Evolutionary conservation across 2,329 filamentous ascomycete species (phyloP).

Genomic region (Drechmeria coniospora): DNA sequence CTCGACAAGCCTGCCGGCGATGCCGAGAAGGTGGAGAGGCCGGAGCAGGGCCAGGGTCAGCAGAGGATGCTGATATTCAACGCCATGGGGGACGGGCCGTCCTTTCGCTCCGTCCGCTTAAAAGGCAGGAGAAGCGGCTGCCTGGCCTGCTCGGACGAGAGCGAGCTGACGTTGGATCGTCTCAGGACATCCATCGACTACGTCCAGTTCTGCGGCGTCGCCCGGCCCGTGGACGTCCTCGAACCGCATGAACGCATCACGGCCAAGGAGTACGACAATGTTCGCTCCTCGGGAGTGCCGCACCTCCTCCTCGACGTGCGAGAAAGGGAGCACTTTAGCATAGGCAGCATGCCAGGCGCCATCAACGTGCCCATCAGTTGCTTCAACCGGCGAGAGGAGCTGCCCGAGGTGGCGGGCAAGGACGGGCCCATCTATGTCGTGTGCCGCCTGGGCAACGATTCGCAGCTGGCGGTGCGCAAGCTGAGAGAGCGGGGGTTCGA

Average conservation of each 20-base stretch:
- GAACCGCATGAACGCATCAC: slow-evolving; percentile 51
- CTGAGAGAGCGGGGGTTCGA: slow-evolving; percentile 47
- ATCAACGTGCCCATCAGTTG: slow-evolving; percentile 49
- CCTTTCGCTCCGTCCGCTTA: slow-evolving; percentile 63
- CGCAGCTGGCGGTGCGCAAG: slow-evolving; percentile 51
- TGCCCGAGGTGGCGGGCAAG: background rate
- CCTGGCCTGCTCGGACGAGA: slow-evolving; percentile 54
- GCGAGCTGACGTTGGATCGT: slow-evolving; percentile 41
- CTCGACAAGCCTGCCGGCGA: slow-evolving; percentile 21
- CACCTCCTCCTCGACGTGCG: slow-evolving; percentile 68
- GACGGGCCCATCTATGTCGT: slow-evolving; percentile 52
- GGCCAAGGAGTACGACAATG: slow-evolving; percentile 38
- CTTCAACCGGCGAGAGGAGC: slow-evolving; percentile 33
- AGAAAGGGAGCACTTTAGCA: slow-evolving; percentile 69
- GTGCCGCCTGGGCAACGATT: slow-evolving; percentile 65
- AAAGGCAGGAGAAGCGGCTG: slow-evolving; percentile 55
- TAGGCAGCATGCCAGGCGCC: slow-evolving; percentile 61
- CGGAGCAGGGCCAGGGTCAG: slow-evolving; percentile 9
- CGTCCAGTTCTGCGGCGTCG: slow-evolving; percentile 65
- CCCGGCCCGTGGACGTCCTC: slow-evolving; percentile 39
- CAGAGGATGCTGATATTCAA: slow-evolving; percentile 33
- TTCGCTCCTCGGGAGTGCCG: slow-evolving; percentile 4
- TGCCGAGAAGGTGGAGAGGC: slow-evolving; percentile 6
- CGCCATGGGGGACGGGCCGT: slow-evolving; percentile 17
- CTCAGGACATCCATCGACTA: slow-evolving; percentile 61